Percentiles rank a stretch among this genome's conserved stretches.
These are phyloP conservation scores for Blastomyces emzantsi DNA, from an alignment of 2,329 filamentous ascomycete genomes.

Conservation along the genomic window DNA sequence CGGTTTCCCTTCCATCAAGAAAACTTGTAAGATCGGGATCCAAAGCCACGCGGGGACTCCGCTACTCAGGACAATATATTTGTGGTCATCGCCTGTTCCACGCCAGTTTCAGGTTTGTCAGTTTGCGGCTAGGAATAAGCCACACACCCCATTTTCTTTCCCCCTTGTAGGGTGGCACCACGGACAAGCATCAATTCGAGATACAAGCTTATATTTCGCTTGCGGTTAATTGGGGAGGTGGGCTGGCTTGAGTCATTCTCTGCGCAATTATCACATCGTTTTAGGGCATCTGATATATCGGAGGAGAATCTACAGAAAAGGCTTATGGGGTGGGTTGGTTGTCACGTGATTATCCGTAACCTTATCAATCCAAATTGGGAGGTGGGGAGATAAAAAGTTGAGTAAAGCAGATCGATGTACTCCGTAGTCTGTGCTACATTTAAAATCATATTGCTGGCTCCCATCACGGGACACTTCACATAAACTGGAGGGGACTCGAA, in stretches of 20 bases:
- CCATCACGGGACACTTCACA: neutral
- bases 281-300: no score
- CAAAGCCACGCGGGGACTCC: neutral
- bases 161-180: neutral
- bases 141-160: neutral
- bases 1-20: neutral
- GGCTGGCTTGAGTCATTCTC: neutral
- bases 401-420: no score
- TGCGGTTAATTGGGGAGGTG: neutral
- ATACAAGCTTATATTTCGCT: neutral
- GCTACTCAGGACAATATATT: neutral
- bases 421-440: neutral
- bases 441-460: neutral
- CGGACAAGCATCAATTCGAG: neutral
- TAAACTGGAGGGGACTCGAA: neutral
- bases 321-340: no score
- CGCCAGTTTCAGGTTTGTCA: conserved; percentile 6
- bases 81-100: neutral
- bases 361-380: no score
- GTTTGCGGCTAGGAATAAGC: conserved; percentile 1
- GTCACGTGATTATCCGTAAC: no score
- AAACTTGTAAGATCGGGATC: neutral
- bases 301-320: no score
- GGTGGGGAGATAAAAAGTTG: no score
- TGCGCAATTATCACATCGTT: neutral